Evolutionary conservation across 1,284 basidiomycete genomes (phyloP).

Genomic region (Heterobasidion occidentale): DNA sequence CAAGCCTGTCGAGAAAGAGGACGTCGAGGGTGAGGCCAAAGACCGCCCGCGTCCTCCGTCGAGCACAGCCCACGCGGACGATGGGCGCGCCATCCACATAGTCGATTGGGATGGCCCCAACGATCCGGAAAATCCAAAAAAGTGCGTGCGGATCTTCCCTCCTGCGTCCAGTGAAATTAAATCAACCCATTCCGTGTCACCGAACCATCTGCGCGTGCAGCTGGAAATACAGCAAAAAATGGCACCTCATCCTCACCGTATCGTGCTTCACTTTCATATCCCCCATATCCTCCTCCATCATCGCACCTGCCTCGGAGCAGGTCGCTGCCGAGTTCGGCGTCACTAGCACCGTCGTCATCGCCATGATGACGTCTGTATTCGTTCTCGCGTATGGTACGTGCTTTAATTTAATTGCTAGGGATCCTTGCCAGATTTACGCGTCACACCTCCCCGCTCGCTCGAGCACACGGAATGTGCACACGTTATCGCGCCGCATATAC

Average conservation of each 20-base stretch:
- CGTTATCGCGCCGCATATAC: not conserved
- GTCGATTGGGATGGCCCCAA: slow-evolving; percentile 59
- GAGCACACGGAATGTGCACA: no score
- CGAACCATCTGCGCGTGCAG: slow-evolving; percentile 19
- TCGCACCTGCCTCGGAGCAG: not conserved
- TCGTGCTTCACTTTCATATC: slow-evolving; percentile 61
- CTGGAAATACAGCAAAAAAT: slow-evolving; percentile 54
- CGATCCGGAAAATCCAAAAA: slow-evolving; percentile 59
- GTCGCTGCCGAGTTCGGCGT: not conserved
- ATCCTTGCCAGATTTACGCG: no score
- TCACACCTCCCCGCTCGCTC: no score
- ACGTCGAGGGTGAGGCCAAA: no score
- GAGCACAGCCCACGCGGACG: no score
- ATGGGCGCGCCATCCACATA: slow-evolving; percentile 6
- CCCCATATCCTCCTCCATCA: slow-evolving; percentile 45
- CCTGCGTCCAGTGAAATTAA: not conserved
- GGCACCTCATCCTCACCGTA: slow-evolving; percentile 53
- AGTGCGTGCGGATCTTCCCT: slow-evolving; percentile 26
- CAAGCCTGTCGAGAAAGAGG: no score
- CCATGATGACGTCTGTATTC: slow-evolving; percentile 61
- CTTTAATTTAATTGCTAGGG: not conserved
- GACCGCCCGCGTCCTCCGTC: no score
- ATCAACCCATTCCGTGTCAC: not conserved
- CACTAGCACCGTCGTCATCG: slow-evolving; percentile 31
- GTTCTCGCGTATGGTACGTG: slow-evolving; percentile 53